Evolutionary conservation across 129 eudicot genomes (phyloP).

Genomic region (Mikania micrantha): DNA sequence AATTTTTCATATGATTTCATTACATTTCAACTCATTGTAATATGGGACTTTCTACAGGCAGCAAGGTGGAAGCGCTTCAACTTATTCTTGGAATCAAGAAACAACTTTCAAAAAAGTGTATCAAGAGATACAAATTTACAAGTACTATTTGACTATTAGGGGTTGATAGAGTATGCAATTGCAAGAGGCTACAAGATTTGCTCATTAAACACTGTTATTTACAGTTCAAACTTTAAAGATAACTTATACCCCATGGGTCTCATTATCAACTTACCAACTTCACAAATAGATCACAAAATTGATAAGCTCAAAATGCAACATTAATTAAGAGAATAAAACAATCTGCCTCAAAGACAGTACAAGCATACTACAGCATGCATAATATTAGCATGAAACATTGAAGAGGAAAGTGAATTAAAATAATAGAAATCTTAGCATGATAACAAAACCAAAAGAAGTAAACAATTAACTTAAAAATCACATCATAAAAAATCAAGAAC

Average conservation of each 20-base stretch:
- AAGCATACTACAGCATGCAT: not conserved
- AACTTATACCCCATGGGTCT: not conserved
- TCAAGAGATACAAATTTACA: not conserved
- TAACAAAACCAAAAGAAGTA: not conserved
- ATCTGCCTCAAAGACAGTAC: not conserved
- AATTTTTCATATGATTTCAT: not conserved
- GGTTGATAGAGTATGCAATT: not conserved
- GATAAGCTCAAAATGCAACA: not conserved
- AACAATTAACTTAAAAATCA: not conserved
- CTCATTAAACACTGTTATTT: not conserved
- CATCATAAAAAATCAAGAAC: not conserved
- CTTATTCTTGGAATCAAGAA: conserved; percentile 6
- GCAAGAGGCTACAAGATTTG: not conserved
- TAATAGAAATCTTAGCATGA: not conserved
- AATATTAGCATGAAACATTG: not conserved
- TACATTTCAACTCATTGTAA: not conserved
- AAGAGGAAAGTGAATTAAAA: not conserved
- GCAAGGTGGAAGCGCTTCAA: conserved; percentile 1
- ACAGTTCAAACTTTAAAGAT: not conserved
- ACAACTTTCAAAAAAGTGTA: conserved; percentile 2
- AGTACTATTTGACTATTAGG: not conserved
- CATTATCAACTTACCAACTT: conserved; percentile 3
- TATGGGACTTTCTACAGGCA: not conserved
- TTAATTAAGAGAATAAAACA: not conserved
- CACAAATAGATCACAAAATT: not conserved